A percentile compares a stretch with the other conserved stretches of the same genome.
phyloP scores from a whole-genome alignment of 2,329 filamentous ascomycete species.

The Xylariaceae sp. region DNA sequence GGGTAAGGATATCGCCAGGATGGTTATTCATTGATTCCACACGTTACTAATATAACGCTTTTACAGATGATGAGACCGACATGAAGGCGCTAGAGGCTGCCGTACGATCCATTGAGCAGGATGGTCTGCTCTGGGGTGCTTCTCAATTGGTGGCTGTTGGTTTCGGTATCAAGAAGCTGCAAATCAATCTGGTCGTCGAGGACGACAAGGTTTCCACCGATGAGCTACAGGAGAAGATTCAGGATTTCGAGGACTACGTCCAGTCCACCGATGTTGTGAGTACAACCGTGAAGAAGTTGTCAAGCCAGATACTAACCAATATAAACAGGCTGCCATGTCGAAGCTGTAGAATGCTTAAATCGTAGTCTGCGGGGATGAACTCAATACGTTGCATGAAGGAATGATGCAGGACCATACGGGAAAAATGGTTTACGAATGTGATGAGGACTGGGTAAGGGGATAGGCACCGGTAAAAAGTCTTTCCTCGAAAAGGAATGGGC shows the following conservation, averaged over 20 bases:
- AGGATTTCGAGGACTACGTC: slow-evolving; percentile 85
- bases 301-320: slow-evolving; percentile 12
- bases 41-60: slow-evolving; percentile 8
- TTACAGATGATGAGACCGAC: slow-evolving; percentile 83
- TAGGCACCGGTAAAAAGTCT: slow-evolving; percentile 19
- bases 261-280: slow-evolving; percentile 84
- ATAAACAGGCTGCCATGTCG: slow-evolving; percentile 67
- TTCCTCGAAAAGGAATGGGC: slow-evolving; percentile 17
- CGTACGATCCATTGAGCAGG: slow-evolving; percentile 81
- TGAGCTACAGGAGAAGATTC: slow-evolving; percentile 82
- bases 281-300: slow-evolving; percentile 10
- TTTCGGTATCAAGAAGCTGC: slow-evolving; percentile 98
- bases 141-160: slow-evolving; percentile 86
- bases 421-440: slow-evolving; percentile 29
- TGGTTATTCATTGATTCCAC: background rate
- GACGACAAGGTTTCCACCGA: slow-evolving; percentile 90
- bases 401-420: slow-evolving; percentile 26
- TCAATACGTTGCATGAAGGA: slow-evolving; percentile 28
- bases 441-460: slow-evolving; percentile 27
- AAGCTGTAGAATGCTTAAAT: slow-evolving; percentile 65
- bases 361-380: slow-evolving; percentile 18
- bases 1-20: slow-evolving; percentile 64
- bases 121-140: slow-evolving; percentile 93
- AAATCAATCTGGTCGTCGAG: slow-evolving; percentile 97
- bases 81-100: slow-evolving; percentile 76